phyloP scores from a whole-genome alignment of 129 eudicot genomes.

The Centaurea solstitialis region DNA sequence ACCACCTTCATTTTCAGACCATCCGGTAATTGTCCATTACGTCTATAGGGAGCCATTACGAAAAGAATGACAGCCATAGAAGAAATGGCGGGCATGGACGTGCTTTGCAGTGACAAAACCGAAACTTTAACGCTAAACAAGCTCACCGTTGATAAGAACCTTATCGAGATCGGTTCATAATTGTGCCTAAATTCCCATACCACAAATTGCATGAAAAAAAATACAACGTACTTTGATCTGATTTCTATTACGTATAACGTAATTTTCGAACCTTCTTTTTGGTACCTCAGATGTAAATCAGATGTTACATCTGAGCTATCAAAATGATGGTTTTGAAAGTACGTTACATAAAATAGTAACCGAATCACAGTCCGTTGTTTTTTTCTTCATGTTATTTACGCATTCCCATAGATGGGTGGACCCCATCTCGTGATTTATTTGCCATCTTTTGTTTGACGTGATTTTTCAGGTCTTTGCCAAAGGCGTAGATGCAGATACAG shows the following conservation, averaged over 20 bases:
- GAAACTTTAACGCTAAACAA: conserved; percentile 41
- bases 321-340: background rate
- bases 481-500: conserved; percentile 79
- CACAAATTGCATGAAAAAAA: too few relatives aligned
- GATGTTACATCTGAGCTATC: background rate
- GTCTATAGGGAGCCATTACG: conserved; percentile 38
- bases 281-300: too few relatives aligned
- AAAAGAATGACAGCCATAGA: conserved; percentile 48
- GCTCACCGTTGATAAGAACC: conserved; percentile 38
- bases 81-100: conserved; percentile 49
- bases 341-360: background rate
- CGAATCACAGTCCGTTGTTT: background rate
- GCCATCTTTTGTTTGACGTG: background rate
- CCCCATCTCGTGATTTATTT: background rate
- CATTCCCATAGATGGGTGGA: too few relatives aligned
- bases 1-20: background rate
- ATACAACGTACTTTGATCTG: background rate
- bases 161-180: conserved; percentile 24
- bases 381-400: background rate
- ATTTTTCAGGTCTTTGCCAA: conserved; percentile 67
- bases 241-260: background rate
- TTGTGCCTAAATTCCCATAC: background rate
- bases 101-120: conserved; percentile 48
- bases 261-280: background rate
- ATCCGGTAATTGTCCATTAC: background rate